phyloP scores from a whole-genome alignment of 2,329 filamentous ascomycete genomes.

The Colletotrichum sp. region DNA sequence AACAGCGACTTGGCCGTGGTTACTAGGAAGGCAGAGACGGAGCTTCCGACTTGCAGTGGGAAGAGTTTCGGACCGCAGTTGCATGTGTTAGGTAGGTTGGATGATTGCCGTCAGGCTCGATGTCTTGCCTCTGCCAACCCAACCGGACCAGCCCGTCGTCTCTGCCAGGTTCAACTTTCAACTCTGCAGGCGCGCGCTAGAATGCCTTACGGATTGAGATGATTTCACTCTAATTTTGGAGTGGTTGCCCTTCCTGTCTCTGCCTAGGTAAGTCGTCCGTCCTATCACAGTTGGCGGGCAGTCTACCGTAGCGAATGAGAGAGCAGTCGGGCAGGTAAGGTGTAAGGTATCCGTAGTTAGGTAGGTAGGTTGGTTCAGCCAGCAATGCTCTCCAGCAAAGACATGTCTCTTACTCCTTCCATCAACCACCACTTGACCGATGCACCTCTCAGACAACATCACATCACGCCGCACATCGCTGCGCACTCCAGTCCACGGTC shows the following conservation, averaged over 20 bases:
- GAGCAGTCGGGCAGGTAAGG: neutral
- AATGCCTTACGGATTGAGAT: neutral
- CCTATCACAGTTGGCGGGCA: neutral
- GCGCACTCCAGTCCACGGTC: neutral
- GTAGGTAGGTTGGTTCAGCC: neutral
- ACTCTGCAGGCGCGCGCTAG: neutral
- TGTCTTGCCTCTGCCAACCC: neutral
- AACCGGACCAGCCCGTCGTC: neutral
- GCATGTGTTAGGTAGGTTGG: neutral
- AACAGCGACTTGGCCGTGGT: neutral
- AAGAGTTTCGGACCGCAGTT: neutral
- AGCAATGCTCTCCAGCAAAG: neutral
- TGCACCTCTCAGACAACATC: neutral
- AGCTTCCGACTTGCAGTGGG: neutral
- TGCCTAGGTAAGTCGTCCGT: neutral
- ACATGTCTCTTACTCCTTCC: neutral
- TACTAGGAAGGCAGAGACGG: neutral
- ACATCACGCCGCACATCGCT: neutral
- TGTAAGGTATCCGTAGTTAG: neutral
- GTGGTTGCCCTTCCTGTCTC: neutral
- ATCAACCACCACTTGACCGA: neutral
- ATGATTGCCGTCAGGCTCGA: neutral
- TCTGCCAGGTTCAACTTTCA: neutral
- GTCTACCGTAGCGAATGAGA: neutral
- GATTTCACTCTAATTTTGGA: neutral